Base-by-base conservation (phyloP, 139 green algal genomes). In the Chlamydomonas schloesseri region DNA sequence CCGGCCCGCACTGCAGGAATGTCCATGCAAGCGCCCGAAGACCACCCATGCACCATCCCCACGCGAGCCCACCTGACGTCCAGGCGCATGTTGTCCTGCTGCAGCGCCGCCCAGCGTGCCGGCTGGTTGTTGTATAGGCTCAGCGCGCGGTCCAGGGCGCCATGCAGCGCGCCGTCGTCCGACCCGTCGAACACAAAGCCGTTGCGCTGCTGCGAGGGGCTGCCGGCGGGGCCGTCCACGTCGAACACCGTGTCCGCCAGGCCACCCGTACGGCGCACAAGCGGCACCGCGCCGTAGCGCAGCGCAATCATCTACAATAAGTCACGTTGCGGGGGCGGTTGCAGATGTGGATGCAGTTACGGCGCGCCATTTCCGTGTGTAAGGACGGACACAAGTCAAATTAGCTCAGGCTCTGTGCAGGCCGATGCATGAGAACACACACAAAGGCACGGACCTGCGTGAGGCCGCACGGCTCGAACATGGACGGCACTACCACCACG, bases 391-490 rank as follows among this genome's bases (percentile, higher is more conserved):
- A n/a, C n/a, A n/a, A n/a, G n/a, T n/a, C n/a, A n/a, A n/a, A n/a
- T n/a, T n/a, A n/a, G n/a, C n/a, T n/a, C n/a, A n/a, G n/a, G n/a
- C n/a, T n/a, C n/a, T n/a, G n/a, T n/a, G n/a, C n/a, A n/a, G n/a
- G n/a, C n/a, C n/a, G n/a, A n/a, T n/a, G n/a, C n/a, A n/a, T n/a
- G n/a, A n/a, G n/a, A n/a, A n/a, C n/a, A n/a, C n/a, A n/a, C n/a
- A n/a, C n/a, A n/a, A n/a, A n/a, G n/a, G 29, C 96, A 2, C 55
- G 93, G 90, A 98, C 94, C 91, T 99, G 97, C 14, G 97, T 99
- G 34, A 99, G 92, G 13, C 97, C 97, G 83, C 97, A 99, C 0
- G 97, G 97, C 91, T 99, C 97, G 86, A 99, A 99, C 92, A 99
- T 97, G 77, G 94, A 98, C 2, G 97, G 97, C 87, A 99, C 97